Evolutionary conservation across 2,329 filamentous ascomycete species (phyloP), one percentile per base, ranked within the genome.

Genomic region (Epichloe elymi): DNA sequence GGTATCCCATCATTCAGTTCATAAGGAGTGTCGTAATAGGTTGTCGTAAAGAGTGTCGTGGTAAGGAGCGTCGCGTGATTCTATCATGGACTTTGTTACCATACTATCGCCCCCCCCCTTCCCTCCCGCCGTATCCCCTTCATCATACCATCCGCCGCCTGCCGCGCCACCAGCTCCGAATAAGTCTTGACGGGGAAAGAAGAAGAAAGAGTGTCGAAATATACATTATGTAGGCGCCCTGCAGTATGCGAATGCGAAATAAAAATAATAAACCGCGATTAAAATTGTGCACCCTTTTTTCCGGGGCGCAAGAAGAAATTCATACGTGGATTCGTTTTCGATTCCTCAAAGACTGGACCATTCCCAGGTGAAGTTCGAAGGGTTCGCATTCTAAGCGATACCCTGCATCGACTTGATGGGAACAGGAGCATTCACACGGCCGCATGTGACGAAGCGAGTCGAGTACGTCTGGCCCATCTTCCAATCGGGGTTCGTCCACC

Each of bases 401-500:
- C 55, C 64, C 10, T 48, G 51, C 42, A 64, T 61, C 44, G 57
- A 50, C 11, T 56, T 56, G 35, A 67, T 55, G n/a, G 61, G 58
- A 15, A 56, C 56, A 14, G 56, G 44, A 37, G 58, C 54, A 11
- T 58, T 59, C 36, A 61, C 54, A 39, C 56, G 56, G 30, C 58
- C 53, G 58, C 66, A 68, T 35, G 49, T 59, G 41, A 65, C 44
- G 17, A 38, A 53, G 39, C 62, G 58, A 23, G 50, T 41, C 5
- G 65, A 68, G 62, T 64, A 68, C 15, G 59, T 56, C 56, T 66
- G 46, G 35, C 63, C 64, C 6, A 49, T 6, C 47, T 57, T 53
- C 67, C 67, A 68, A 53, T 64, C 50, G 2, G 56, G 51, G 56
- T 65, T 69, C 53, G 63, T 7, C 54, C 53, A 63, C 1, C 8